Conservation (phyloP, 192 early-diverging fungal genomes). For the Mortierella hygrophila region DNA sequence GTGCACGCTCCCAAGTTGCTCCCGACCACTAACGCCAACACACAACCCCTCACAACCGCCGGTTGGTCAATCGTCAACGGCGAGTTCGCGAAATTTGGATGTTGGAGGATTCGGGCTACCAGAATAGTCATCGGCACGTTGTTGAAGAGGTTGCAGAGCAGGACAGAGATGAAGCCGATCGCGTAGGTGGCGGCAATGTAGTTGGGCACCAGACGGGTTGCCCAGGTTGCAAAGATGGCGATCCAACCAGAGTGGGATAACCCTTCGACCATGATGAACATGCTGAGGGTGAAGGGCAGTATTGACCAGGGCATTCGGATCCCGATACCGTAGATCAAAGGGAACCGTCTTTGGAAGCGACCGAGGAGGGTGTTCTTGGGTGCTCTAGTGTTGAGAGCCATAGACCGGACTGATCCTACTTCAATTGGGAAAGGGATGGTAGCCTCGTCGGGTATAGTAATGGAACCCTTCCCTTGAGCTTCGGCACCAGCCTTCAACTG, state of each 20-base stretch:
- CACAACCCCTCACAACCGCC: conserved; percentile 60
- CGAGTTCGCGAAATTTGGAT: conserved; percentile 64
- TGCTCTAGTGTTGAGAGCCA: neutral
- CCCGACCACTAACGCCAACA: conserved; percentile 80
- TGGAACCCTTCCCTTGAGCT: neutral
- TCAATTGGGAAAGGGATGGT: neutral
- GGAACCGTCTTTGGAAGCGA: conserved; percentile 48
- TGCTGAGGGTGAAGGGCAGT: conserved; percentile 80
- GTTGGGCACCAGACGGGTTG: conserved; percentile 62
- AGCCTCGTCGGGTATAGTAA: neutral
- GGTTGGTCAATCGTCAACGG: conserved; percentile 27
- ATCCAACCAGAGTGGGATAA: conserved; percentile 76
- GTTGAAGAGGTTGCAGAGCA: conserved; percentile 81
- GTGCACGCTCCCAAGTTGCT: conserved; percentile 85
- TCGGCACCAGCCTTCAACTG: neutral
- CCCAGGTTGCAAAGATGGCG: conserved; percentile 66
- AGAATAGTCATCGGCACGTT: conserved; percentile 90
- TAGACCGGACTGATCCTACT: neutral
- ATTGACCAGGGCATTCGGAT: conserved; percentile 79
- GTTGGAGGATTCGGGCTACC: conserved; percentile 74
- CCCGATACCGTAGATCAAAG: conserved; percentile 61
- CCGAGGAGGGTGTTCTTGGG: neutral
- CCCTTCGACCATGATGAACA: conserved; percentile 87
- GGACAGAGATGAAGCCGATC: conserved; percentile 67
- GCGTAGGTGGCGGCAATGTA: conserved; percentile 68